Evolutionary conservation across 2,329 filamentous ascomycete genomes (phyloP).

Genomic region (Monosporascus sp.): DNA sequence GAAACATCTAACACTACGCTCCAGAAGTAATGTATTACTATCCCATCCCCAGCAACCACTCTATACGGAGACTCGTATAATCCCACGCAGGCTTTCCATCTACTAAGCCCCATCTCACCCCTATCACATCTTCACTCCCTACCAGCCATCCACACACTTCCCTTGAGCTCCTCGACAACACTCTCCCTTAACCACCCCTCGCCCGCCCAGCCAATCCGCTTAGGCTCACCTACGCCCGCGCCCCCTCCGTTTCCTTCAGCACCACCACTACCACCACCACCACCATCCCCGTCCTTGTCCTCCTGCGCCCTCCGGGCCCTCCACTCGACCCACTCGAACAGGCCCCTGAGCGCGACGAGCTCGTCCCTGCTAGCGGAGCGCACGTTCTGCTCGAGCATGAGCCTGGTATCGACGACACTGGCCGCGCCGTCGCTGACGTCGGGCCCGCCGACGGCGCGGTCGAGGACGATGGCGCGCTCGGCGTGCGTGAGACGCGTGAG

Average conservation of each 20-base stretch:
- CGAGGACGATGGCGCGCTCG: conserved; percentile 60
- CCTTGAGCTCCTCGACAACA: conserved; percentile 50
- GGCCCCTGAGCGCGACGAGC: conserved; percentile 43
- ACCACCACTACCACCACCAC: conserved; percentile 7
- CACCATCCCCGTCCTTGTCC: conserved; percentile 13
- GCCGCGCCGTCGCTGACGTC: conserved; percentile 37
- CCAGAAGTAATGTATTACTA: too few relatives aligned
- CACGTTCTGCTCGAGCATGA: conserved; percentile 56
- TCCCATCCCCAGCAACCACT: too few relatives aligned
- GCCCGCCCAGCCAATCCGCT: conserved; percentile 23
- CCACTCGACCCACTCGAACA: conserved; percentile 53
- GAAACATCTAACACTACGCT: too few relatives aligned
- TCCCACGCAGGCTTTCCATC: background rate
- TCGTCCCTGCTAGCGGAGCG: conserved; percentile 20
- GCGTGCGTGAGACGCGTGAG: conserved; percentile 54
- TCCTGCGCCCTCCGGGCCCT: conserved; percentile 28
- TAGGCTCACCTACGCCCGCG: conserved; percentile 9
- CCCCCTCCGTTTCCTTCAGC: conserved; percentile 10
- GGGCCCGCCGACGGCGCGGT: conserved; percentile 42
- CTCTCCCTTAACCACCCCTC: conserved; percentile 53
- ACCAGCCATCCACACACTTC: conserved; percentile 47
- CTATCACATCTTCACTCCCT: conserved; percentile 12
- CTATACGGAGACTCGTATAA: too few relatives aligned
- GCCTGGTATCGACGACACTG: conserved; percentile 60
- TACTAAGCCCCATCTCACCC: background rate